Evolutionary conservation across 805 yeast species (phyloP).

Genomic region (Starmera amethionina): DNA sequence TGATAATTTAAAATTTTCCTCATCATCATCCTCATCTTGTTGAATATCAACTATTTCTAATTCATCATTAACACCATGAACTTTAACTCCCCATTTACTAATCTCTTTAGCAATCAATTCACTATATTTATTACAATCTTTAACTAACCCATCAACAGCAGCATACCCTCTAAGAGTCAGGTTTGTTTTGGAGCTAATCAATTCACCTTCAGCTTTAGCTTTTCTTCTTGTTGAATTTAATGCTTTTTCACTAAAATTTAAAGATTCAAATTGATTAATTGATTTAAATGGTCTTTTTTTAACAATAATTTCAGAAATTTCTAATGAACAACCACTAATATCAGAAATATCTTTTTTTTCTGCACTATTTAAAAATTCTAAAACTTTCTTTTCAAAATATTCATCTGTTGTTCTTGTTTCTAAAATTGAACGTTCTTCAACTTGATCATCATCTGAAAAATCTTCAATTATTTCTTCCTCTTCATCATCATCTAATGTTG

Average conservation of each 20-base stretch:
- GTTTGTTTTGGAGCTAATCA: slow-evolving; percentile 60
- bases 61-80: slow-evolving; percentile 55
- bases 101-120: slow-evolving; percentile 60
- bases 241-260: slow-evolving; percentile 36
- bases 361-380: slow-evolving; percentile 74
- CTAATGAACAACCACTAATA: slow-evolving; percentile 61
- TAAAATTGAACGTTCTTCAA: slow-evolving; percentile 20
- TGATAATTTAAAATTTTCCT: slow-evolving; percentile 18
- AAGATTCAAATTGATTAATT: slow-evolving; percentile 48
- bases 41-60: slow-evolving; percentile 50
- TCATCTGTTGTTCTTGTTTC: slow-evolving; percentile 19
- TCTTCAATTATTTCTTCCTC: slow-evolving; percentile 33
- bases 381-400: slow-evolving; percentile 52
- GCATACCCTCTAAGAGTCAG: slow-evolving; percentile 76
- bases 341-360: slow-evolving; percentile 69
- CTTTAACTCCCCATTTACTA: slow-evolving; percentile 79
- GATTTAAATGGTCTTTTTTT: slow-evolving; percentile 58
- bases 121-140: slow-evolving; percentile 74
- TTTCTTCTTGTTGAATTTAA: slow-evolving; percentile 24
- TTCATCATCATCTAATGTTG: slow-evolving; percentile 27
- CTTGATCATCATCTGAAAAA: slow-evolving; percentile 34
- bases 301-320: slow-evolving; percentile 55
- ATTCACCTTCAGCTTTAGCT: slow-evolving; percentile 58
- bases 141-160: slow-evolving; percentile 89
- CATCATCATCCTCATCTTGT: slow-evolving; percentile 22